Base-by-base conservation (phyloP, 106 monocot species). In the Gastrodia elata region DNA sequence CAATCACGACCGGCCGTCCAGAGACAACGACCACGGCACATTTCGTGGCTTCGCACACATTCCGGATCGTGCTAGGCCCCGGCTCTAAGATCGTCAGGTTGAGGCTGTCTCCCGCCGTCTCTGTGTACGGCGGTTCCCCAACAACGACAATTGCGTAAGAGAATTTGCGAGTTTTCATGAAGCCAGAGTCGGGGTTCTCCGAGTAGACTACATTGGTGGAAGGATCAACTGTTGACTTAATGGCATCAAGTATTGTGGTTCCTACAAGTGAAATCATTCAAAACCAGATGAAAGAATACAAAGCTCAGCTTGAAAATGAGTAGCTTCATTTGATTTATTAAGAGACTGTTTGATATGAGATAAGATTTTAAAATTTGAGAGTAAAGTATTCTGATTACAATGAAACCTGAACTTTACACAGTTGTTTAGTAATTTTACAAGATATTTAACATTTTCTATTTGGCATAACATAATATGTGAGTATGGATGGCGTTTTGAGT, bases 41-140 rank as follows among this genome's bases (percentile, higher is more conserved):
- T 25, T 87, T 85, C 7, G 84, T 44, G 22, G 44, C 22, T 11
- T 77, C 67, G 39, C 93, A 94, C 15, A 85, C 83, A 6, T 74
- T 85, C 58, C 84, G 70, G 55, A 94, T 80, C 6, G 79, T 84
- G 56, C 57, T 77, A 14, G 85, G 72, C 13, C 90, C 90, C 3
- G 90, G 87, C 13, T 78, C 87, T 0, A 68, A 57, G 14, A 94
- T 75, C 6, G 90, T 82, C 30, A 94, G 87, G 59, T 85, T 82
- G 33, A 33, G 25, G 76, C 76, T 80, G 67, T 94, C 93, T 7
- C 93, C 93, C 0, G 13, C 38, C 0, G 83, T 78, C 71, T 94
- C 93, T 20, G 85, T 70, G 38, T 94, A 90, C 5, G 93, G 87
- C 0, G 64, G 69, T 67, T 94, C 93, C 3, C 93, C 93, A 27